Evolutionary conservation across 768 basidiomycete genomes (phyloP).

Genomic region (Phanerochaete carnosa): DNA sequence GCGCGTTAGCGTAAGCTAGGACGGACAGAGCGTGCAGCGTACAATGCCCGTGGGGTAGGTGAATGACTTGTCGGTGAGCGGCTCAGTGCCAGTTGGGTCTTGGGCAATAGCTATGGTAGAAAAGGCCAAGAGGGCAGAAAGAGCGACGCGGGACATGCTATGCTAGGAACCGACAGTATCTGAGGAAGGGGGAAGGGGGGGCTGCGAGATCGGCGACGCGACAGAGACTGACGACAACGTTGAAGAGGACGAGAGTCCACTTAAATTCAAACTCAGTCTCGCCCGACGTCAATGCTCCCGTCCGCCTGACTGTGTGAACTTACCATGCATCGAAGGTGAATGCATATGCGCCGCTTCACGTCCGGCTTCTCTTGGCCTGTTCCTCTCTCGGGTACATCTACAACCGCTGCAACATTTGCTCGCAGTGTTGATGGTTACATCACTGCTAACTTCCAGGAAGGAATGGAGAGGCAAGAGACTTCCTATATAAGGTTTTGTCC

Average conservation of each 20-base stretch:
- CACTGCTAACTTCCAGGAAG: no score
- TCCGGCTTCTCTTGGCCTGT: no score
- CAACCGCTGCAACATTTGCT: no score
- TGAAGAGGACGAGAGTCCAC: not conserved
- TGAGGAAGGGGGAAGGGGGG: not conserved
- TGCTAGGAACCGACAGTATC: not conserved
- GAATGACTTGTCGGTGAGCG: conserved; percentile 27
- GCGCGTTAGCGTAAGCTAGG: not conserved
- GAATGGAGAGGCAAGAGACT: no score
- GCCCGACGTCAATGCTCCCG: no score
- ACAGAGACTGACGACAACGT: not conserved
- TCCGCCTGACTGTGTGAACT: no score
- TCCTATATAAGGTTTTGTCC: no score
- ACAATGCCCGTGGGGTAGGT: conserved; percentile 23
- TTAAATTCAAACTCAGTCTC: no score
- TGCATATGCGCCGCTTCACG: no score
- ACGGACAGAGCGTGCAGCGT: conserved; percentile 2
- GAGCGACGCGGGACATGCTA: conserved; percentile 9
- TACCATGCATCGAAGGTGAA: no score
- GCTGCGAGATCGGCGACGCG: not conserved
- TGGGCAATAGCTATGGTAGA: not conserved
- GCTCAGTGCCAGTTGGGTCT: conserved; percentile 14
- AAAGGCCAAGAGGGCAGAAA: not conserved
- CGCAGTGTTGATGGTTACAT: no score
- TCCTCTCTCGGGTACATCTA: no score